Evolutionary conservation across 371 early-diverging fungal species (phyloP).

Genomic region (Mucor piriformis): DNA sequence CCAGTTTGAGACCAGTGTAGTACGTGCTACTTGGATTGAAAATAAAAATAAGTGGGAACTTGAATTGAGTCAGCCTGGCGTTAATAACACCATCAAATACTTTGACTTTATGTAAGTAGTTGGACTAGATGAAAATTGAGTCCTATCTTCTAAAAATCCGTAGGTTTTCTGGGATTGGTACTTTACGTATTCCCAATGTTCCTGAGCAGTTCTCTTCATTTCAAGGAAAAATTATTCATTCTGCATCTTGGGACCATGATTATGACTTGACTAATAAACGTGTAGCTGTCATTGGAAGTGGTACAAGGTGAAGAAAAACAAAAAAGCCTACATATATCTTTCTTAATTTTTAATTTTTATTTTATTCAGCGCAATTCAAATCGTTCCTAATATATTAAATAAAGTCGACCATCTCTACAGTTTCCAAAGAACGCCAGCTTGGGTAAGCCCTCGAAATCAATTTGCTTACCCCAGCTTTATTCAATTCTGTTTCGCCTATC

Average conservation of each 20-base stretch:
- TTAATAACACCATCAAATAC: conserved; percentile 9
- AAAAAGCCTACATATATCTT: too few species aligned
- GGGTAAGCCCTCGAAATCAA: conserved; percentile 39
- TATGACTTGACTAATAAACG: conserved; percentile 53
- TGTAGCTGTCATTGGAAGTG: conserved; percentile 58
- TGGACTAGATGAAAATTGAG: neutral
- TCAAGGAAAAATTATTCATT: conserved; percentile 37
- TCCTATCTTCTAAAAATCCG: neutral
- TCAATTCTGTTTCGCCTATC: conserved; percentile 41
- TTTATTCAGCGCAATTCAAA: conserved; percentile 48
- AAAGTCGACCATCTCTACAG: conserved; percentile 43
- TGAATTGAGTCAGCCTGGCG: conserved; percentile 9
- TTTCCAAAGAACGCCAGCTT: conserved; percentile 56
- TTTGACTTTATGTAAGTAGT: conserved; percentile 40
- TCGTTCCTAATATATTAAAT: conserved; percentile 44
- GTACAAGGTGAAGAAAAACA: conserved; percentile 51
- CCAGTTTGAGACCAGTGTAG: conserved; percentile 50
- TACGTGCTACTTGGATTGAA: conserved; percentile 47
- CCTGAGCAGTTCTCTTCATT: conserved; percentile 23
- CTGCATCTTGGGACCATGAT: conserved; percentile 51
- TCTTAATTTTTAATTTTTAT: too few species aligned
- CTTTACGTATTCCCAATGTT: conserved; percentile 19
- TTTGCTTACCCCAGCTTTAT: conserved; percentile 19
- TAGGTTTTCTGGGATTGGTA: conserved; percentile 3
- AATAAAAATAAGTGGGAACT: conserved; percentile 51